These are phyloP conservation scores for Protomyces arabidopsidicola DNA, from an alignment of 1,139 yeast genomes.

Conservation along the genomic window DNA sequence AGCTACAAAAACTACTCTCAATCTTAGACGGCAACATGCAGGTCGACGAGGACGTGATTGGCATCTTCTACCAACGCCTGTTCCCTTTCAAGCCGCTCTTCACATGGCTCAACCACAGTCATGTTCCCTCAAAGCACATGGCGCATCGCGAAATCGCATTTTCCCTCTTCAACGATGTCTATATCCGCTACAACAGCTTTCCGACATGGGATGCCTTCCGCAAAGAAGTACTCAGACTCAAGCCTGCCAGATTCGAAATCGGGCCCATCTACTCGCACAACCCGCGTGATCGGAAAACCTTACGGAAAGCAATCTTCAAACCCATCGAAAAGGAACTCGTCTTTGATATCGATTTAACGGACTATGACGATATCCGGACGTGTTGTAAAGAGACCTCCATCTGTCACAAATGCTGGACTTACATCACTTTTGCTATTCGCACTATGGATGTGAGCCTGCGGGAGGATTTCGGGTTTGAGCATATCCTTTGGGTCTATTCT, in stretches of 20 bases:
- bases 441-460: constrained; percentile 66
- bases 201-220: constrained; percentile 66
- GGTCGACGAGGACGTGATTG: constrained; percentile 44
- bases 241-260: constrained; percentile 89
- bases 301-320: constrained; percentile 74
- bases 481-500: constrained; percentile 90
- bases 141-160: constrained; percentile 91
- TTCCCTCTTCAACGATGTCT: constrained; percentile 70
- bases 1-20: constrained; percentile 51
- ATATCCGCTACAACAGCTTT: constrained; percentile 83
- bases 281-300: constrained; percentile 74
- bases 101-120: constrained; percentile 86
- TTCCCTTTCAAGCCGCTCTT: constrained; percentile 49
- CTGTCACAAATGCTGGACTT: constrained; percentile 89
- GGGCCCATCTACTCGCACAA: constrained; percentile 89
- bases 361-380: constrained; percentile 88
- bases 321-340: constrained; percentile 84
- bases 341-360: constrained; percentile 95
- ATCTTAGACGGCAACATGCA: constrained; percentile 60
- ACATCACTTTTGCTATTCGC: constrained; percentile 79
- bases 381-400: constrained; percentile 85
- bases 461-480: constrained; percentile 85
- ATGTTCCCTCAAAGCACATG: constrained; percentile 57
- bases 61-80: constrained; percentile 65
- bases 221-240: constrained; percentile 60